Percentiles rank a stretch among this genome's conserved stretches.
phyloP scores from a whole-genome alignment of 352 stramenopile genomes.

The Globisporangium viniferum region DNA sequence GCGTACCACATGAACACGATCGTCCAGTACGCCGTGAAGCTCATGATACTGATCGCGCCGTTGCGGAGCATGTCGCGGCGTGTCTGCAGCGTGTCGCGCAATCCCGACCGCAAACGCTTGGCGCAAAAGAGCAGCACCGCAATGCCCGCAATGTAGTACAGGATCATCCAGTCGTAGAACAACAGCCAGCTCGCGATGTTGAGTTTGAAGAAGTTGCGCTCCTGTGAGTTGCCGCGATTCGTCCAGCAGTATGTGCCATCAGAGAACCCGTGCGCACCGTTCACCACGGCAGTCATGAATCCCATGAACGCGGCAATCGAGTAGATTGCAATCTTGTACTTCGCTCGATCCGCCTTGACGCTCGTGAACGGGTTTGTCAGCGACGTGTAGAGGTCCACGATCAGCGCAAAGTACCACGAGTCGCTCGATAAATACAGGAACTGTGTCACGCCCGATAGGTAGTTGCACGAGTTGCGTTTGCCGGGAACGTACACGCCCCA shows the following conservation, averaged over 20 bases:
- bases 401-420: constrained; percentile 81
- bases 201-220: constrained; percentile 66
- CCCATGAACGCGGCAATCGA: constrained; percentile 32
- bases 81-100: constrained; percentile 73
- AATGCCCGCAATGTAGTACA: constrained; percentile 79
- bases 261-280: constrained; percentile 45
- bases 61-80: constrained; percentile 79
- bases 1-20: constrained; percentile 80
- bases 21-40: constrained; percentile 82
- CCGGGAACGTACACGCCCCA: constrained; percentile 39
- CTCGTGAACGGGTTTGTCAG: constrained; percentile 87
- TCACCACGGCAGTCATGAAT: constrained; percentile 35
- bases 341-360: constrained; percentile 54
- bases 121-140: constrained; percentile 61
- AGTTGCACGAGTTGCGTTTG: constrained; percentile 36
- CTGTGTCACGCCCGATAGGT: constrained; percentile 70
- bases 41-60: constrained; percentile 74
- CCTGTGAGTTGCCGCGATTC: constrained; percentile 34
- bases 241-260: constrained; percentile 84
- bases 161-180: constrained; percentile 86
- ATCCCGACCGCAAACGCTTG: constrained; percentile 58
- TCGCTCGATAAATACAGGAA: constrained; percentile 79
- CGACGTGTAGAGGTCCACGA: constrained; percentile 68
- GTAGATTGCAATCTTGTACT: constrained; percentile 68
- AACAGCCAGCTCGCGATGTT: constrained; percentile 73